Evolutionary conservation across 306 rosid genomes (phyloP).

Genomic region (Pueraria montana): DNA sequence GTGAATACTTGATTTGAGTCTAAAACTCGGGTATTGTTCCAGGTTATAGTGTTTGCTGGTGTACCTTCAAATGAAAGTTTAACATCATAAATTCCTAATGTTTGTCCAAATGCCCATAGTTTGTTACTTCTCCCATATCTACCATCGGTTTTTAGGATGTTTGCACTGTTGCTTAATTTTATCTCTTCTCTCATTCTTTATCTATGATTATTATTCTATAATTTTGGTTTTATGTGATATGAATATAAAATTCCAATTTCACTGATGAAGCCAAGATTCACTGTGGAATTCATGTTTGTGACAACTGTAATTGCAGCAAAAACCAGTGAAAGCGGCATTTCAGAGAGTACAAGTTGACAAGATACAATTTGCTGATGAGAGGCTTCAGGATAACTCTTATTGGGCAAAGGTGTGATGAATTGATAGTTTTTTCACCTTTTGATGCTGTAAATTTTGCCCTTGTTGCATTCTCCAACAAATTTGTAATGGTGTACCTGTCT

Average conservation of each 20-base stretch:
- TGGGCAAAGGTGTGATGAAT: slow-evolving; percentile 87
- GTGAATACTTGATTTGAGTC: background rate
- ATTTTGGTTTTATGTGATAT: slow-evolving; percentile 4
- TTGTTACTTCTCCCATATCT: slow-evolving; percentile 18
- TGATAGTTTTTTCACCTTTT: slow-evolving; percentile 22
- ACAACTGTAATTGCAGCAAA: slow-evolving; percentile 67
- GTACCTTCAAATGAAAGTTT: background rate
- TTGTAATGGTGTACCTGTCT: slow-evolving; percentile 42
- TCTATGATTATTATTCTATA: background rate
- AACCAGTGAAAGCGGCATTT: slow-evolving; percentile 66
- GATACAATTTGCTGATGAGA: slow-evolving; percentile 67
- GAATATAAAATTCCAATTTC: slow-evolving; percentile 20
- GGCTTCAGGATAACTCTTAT: slow-evolving; percentile 90
- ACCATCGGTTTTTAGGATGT: background rate
- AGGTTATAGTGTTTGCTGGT: slow-evolving; percentile 15
- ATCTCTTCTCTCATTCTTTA: background rate
- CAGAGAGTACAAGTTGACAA: slow-evolving; percentile 84
- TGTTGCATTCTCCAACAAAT: slow-evolving; percentile 5
- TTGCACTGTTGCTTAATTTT: background rate
- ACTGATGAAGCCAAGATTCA: slow-evolving; percentile 15
- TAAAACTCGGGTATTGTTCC: background rate
- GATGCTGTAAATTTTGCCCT: background rate
- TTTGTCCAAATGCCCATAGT: background rate
- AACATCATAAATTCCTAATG: background rate
- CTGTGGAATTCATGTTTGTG: slow-evolving; percentile 33